Evolutionary conservation across 805 yeast species (phyloP).

Genomic region (Saccharomycopsis guyanensis): DNA sequence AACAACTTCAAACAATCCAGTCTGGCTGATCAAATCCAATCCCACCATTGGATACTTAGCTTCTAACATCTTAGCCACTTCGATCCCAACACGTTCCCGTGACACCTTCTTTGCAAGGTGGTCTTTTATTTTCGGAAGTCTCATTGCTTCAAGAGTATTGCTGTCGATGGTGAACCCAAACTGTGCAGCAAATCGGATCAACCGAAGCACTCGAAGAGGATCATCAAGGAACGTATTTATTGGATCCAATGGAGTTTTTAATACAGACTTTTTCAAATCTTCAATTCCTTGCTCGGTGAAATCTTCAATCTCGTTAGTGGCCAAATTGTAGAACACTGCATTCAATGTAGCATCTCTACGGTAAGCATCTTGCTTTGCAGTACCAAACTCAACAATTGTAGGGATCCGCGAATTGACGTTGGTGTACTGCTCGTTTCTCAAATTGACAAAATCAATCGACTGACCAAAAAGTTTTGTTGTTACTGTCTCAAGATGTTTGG

Average conservation of each 20-base stretch:
- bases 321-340: conserved; percentile 82
- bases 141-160: conserved; percentile 57
- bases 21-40: conserved; percentile 46
- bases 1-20: conserved; percentile 49
- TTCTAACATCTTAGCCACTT: conserved; percentile 68
- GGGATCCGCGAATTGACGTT: conserved; percentile 78
- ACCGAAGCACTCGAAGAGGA: conserved; percentile 81
- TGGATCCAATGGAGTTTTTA: conserved; percentile 87
- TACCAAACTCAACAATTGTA: conserved; percentile 60
- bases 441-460: conserved; percentile 91
- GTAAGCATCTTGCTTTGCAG: conserved; percentile 84
- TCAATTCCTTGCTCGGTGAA: conserved; percentile 67
- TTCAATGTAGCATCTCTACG: conserved; percentile 94
- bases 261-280: conserved; percentile 61
- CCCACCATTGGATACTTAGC: conserved; percentile 60
- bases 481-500: conserved; percentile 94
- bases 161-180: conserved; percentile 63
- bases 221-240: conserved; percentile 84
- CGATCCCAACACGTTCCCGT: conserved; percentile 84
- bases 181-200: conserved; percentile 79
- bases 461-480: conserved; percentile 77
- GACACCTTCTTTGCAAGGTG: conserved; percentile 71
- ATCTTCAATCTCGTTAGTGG: conserved; percentile 68
- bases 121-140: conserved; percentile 38
- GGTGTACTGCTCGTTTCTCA: conserved; percentile 81